Evolutionary conservation across 2,329 filamentous ascomycete genomes (phyloP), one percentile per base, ranked within the genome.

Genomic region (Camillea tinctor): DNA sequence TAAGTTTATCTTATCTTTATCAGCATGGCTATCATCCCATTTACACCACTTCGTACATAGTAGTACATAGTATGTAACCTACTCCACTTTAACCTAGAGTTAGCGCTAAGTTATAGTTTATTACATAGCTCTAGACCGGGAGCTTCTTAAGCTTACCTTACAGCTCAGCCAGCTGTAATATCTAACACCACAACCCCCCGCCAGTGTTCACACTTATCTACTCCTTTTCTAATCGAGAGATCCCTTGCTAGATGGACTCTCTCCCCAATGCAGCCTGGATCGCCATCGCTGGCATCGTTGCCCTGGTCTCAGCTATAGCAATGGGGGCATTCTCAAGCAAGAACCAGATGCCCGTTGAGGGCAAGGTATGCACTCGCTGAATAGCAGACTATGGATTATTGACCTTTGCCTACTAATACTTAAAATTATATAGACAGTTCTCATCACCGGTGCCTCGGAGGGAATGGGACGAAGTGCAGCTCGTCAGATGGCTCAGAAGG

Each of bases 401-500:
- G 2, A 13, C 36, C 17, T n/a, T 44, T 15, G 13, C 1, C 13
- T n/a, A 5, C 17, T 44, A 7, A 44, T 44, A 4, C 36, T 44
- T 15, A 9, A 2, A 44, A 44, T n/a, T n/a, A 30, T 59, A 9
- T 68, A 97, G 93, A 97, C 93, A 1, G 83, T 96, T 56, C 81
- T 98, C 58, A 81, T 99, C 56, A 99, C 95, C 0, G 95, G 95
- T 52, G 93, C 89, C 30, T 97, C 95, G 0, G 91, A 97, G 72
- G 95, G 95, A 60, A 92, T 97, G 89, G 95, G 95, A 61, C 87
- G 88, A 67, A 86, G 87, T 55, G 85, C 88, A 20, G 93, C 89
- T 4, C 82, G 86, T 55, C 83, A 93, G 66, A 85, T 99, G 51
- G 84, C 94, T 2, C 80, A 84, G 54, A 93, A 93, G 74, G 95